Conservation (phyloP, 2,329 filamentous ascomycete genomes). For the Epichloe uncinata region DNA sequence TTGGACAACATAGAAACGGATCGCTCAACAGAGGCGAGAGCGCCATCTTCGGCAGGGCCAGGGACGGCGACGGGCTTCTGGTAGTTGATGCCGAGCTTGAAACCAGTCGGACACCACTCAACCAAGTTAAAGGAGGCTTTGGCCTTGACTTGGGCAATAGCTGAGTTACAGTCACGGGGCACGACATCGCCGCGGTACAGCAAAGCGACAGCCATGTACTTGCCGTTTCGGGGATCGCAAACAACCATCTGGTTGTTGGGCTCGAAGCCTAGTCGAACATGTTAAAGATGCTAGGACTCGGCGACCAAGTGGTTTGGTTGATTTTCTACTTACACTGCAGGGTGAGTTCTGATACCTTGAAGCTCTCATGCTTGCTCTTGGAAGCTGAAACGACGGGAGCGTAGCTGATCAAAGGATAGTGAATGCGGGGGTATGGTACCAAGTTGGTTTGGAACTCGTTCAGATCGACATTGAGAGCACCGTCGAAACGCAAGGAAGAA, state of each 20-base stretch:
- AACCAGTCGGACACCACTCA: conserved; percentile 63
- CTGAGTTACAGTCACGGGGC: conserved; percentile 54
- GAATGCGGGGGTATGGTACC: conserved; percentile 60
- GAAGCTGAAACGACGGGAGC: conserved; percentile 56
- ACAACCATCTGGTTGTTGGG: conserved; percentile 71
- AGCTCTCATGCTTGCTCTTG: conserved; percentile 76
- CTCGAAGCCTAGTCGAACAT: conserved; percentile 47
- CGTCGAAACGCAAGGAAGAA: conserved; percentile 58
- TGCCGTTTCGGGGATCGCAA: conserved; percentile 60
- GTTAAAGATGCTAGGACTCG: neutral
- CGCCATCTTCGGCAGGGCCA: conserved; percentile 38
- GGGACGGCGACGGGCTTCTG: conserved; percentile 52
- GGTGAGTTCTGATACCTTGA: conserved; percentile 68
- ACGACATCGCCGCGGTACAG: conserved; percentile 61
- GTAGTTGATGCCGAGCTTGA: conserved; percentile 67
- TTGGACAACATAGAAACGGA: conserved; percentile 61
- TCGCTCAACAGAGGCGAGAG: conserved; percentile 48
- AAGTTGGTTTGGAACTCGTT: conserved; percentile 71
- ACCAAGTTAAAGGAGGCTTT: conserved; percentile 62
- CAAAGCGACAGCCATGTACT: conserved; percentile 64
- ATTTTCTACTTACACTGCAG: conserved; percentile 48
- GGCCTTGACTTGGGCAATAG: conserved; percentile 54
- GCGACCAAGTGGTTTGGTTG: neutral
- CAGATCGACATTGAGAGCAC: conserved; percentile 59
- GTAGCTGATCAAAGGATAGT: conserved; percentile 63